phyloP scores from a whole-genome alignment of 1,284 basidiomycete species.

The Coriolopsis trogii region DNA sequence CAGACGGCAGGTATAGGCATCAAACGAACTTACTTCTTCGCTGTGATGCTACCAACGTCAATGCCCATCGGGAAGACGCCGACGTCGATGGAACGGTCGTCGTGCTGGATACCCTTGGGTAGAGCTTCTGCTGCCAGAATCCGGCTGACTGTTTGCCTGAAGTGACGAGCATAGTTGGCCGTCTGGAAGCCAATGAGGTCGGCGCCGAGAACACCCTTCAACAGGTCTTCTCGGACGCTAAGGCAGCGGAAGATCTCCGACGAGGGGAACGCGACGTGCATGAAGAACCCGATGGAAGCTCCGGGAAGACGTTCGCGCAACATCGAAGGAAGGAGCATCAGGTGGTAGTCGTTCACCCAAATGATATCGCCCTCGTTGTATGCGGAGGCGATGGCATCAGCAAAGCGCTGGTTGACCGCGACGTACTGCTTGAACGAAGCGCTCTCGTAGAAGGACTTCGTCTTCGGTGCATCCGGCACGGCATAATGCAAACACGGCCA shows the following conservation, averaged over 20 bases:
- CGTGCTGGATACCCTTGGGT: slow-evolving; percentile 80
- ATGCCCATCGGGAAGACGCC: slow-evolving; percentile 91
- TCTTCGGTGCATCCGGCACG: slow-evolving; percentile 84
- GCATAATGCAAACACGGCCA: slow-evolving; percentile 91
- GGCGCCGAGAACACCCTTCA: slow-evolving; percentile 77
- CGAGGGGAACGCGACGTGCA: slow-evolving; percentile 88
- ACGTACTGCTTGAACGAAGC: slow-evolving; percentile 79
- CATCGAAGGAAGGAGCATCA: slow-evolving; percentile 82
- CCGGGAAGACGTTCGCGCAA: slow-evolving; percentile 63
- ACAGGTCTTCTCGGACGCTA: slow-evolving; percentile 64
- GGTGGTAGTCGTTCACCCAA: slow-evolving; percentile 87
- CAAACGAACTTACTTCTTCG: slow-evolving; percentile 59
- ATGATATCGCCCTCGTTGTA: slow-evolving; percentile 86
- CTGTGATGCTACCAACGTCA: slow-evolving; percentile 72
- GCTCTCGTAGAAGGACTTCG: slow-evolving; percentile 80
- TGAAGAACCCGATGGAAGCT: slow-evolving; percentile 85
- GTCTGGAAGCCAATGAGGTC: slow-evolving; percentile 86
- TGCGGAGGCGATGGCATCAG: slow-evolving; percentile 72
- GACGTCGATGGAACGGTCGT: slow-evolving; percentile 75
- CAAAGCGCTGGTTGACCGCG: slow-evolving; percentile 84
- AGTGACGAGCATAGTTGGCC: slow-evolving; percentile 77
- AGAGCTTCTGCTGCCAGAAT: slow-evolving; percentile 82
- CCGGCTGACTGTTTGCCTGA: slow-evolving; percentile 82
- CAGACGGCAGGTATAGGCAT: no score
- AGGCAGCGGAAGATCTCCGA: slow-evolving; percentile 89